Evolutionary conservation across 2,329 filamentous ascomycete species (phyloP).

Genomic region (Trichophyton verrucosum): DNA sequence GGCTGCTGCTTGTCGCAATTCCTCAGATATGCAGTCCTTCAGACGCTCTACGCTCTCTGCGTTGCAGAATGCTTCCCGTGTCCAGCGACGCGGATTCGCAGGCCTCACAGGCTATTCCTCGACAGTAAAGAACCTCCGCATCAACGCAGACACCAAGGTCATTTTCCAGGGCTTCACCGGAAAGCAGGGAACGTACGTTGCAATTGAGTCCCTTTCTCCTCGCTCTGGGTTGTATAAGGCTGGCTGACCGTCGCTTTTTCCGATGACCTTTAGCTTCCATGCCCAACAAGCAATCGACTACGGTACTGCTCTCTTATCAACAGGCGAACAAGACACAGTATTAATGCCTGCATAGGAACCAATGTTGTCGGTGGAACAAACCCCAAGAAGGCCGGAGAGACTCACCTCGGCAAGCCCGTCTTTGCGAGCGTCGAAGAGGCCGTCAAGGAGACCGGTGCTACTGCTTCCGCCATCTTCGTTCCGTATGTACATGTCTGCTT

Average conservation of each 20-base stretch:
- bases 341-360: slow-evolving; percentile 52
- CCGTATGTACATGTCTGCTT: slow-evolving; percentile 46
- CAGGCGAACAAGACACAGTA: slow-evolving; percentile 1
- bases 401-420: slow-evolving; percentile 83
- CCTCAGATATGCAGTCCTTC: slow-evolving; percentile 63
- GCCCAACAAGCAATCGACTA: slow-evolving; percentile 97
- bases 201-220: neutral
- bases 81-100: slow-evolving; percentile 55
- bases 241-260: slow-evolving; percentile 21
- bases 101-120: slow-evolving; percentile 50
- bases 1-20: slow-evolving; percentile 12
- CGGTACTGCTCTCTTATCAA: slow-evolving; percentile 46
- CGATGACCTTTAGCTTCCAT: slow-evolving; percentile 59
- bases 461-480: slow-evolving; percentile 89
- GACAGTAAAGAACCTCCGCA: slow-evolving; percentile 76
- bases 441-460: slow-evolving; percentile 79
- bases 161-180: slow-evolving; percentile 96
- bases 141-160: slow-evolving; percentile 87
- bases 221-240: neutral
- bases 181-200: slow-evolving; percentile 80
- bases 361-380: slow-evolving; percentile 97
- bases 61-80: slow-evolving; percentile 48
- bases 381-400: slow-evolving; percentile 91
- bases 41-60: slow-evolving; percentile 59
- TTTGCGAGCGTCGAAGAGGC: slow-evolving; percentile 83